Base-by-base conservation (phyloP, 1,284 basidiomycete species). In the Sanghuangporus weigelae region DNA sequence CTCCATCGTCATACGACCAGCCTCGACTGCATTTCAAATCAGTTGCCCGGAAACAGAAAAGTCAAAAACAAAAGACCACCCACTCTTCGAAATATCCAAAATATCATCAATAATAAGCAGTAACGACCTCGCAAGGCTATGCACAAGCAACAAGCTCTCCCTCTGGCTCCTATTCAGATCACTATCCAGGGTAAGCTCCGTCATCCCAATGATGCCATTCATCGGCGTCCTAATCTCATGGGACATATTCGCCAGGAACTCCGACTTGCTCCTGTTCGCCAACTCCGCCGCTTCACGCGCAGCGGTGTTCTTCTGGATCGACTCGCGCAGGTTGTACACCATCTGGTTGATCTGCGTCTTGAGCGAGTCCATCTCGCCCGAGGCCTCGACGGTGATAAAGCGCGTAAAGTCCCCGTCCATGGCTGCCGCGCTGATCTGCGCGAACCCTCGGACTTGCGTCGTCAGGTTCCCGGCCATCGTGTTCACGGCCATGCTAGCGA, bases 121-220 rank as follows among this genome's bases (percentile, higher is more conserved):
- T 69, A 99, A 79, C 35, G 95, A 96, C 66, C 93, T 85, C 0
- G 97, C 97, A 73, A 99, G 81, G 68, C 92, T 95, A 72, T 98
- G 96, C 3, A 99, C 97, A 46, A 98, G 87, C 70, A 98, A 83
- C 76, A 99, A 81, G 74, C 96, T 98, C 79, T 99, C 97, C 65
- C 96, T 81, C 76, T 96, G 94, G 51, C 89, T 90, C 68, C 93
- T 78, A 67, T 93, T 94, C 63, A 96, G 76, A 72, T 96, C 93
- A 60, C 91, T 92, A 74, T 99, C 96, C 54, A 99, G 85, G 16
- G 96, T 98, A 68, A 99, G 80, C 76, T 98, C 96, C 57, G 97
- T 99, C 95, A 99, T 97, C 19, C 95, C 96, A 69, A 99, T 99
- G 77, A 99, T 99, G 72, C 96, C 95, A 74, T 98, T 98, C 96